A percentile compares a stretch with the other conserved stretches of the same genome.
These are phyloP conservation scores for Gossypium thurberi DNA, from an alignment of 345 rosid species.

Conservation along the genomic window DNA sequence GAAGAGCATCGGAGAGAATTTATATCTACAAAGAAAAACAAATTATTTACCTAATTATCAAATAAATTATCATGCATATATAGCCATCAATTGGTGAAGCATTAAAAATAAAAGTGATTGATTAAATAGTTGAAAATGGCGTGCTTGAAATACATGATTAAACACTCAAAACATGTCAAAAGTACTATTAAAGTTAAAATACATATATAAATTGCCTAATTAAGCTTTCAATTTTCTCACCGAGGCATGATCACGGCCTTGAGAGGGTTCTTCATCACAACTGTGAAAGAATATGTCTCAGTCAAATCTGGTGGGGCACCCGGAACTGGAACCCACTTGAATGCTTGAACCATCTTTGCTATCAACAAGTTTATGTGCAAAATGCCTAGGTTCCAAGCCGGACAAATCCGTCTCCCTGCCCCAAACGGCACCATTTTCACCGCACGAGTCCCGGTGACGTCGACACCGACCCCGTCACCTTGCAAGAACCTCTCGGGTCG, in stretches of 20 bases:
- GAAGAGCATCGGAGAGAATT: too few relatives aligned
- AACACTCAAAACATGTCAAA: not conserved
- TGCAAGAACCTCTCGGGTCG: conserved; percentile 75
- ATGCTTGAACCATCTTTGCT: conserved; percentile 83
- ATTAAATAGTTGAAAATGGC: not conserved
- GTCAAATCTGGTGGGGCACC: conserved; percentile 67
- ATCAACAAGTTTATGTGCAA: conserved; percentile 64
- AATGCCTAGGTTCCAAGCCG: conserved; percentile 74
- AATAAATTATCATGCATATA: not conserved
- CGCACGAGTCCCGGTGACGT: conserved; percentile 75
- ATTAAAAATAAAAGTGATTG: not conserved
- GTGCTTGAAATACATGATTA: not conserved
- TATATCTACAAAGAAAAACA: not conserved
- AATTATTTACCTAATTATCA: not conserved
- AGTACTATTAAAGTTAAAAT: not conserved
- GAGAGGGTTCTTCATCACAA: conserved; percentile 85
- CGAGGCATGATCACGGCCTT: conserved; percentile 60
- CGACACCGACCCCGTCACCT: conserved; percentile 75
- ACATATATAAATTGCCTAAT: not conserved
- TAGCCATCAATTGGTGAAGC: not conserved
- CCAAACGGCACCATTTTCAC: conserved; percentile 86
- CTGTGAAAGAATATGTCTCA: conserved; percentile 86
- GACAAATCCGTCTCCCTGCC: conserved; percentile 89
- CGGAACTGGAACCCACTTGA: conserved; percentile 63
- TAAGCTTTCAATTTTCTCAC: conserved; percentile 4